These are phyloP conservation scores for Xylaria sp. DNA, from an alignment of 2,329 filamentous ascomycete species.

Conservation along the genomic window DNA sequence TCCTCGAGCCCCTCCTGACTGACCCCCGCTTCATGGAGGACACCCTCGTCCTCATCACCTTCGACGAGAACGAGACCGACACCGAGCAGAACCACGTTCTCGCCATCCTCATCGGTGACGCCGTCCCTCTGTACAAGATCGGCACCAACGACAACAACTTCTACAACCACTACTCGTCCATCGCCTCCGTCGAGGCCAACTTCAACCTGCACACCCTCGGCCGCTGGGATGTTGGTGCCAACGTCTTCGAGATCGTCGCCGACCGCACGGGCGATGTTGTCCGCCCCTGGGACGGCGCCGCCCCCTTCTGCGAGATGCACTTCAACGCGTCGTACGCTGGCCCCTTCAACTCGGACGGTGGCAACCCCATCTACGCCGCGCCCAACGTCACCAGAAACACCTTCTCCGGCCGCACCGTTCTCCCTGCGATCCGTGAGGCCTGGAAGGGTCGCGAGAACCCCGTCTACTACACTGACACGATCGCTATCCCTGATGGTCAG, in stretches of 20 bases:
- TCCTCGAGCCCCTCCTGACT: constrained; percentile 64
- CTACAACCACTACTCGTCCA: constrained; percentile 68
- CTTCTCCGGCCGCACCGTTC: constrained; percentile 32
- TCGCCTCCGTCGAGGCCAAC: constrained; percentile 63
- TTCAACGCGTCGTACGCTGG: constrained; percentile 53
- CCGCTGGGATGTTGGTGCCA: constrained; percentile 67
- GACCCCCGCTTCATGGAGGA: constrained; percentile 69
- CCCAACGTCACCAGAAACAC: constrained; percentile 36
- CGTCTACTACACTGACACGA: constrained; percentile 39
- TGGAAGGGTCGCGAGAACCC: constrained; percentile 37
- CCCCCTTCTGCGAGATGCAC: constrained; percentile 39
- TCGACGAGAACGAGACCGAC: constrained; percentile 74
- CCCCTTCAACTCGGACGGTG: constrained; percentile 36
- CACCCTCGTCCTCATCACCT: constrained; percentile 70
- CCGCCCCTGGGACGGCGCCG: constrained; percentile 34
- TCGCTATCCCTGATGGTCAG: constrained; percentile 40
- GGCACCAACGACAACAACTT: constrained; percentile 65
- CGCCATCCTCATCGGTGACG: constrained; percentile 67
- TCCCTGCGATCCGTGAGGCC: constrained; percentile 34
- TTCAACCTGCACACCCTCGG: constrained; percentile 65
- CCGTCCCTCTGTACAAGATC: constrained; percentile 57
- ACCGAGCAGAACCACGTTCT: constrained; percentile 62
- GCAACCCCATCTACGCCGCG: constrained; percentile 34
- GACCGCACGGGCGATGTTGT: constrained; percentile 53
- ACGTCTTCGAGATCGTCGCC: constrained; percentile 60